Evolutionary conservation across 1,139 yeast genomes (phyloP), one percentile per base, ranked within the genome.

Genomic region (Meyerozyma sp.): DNA sequence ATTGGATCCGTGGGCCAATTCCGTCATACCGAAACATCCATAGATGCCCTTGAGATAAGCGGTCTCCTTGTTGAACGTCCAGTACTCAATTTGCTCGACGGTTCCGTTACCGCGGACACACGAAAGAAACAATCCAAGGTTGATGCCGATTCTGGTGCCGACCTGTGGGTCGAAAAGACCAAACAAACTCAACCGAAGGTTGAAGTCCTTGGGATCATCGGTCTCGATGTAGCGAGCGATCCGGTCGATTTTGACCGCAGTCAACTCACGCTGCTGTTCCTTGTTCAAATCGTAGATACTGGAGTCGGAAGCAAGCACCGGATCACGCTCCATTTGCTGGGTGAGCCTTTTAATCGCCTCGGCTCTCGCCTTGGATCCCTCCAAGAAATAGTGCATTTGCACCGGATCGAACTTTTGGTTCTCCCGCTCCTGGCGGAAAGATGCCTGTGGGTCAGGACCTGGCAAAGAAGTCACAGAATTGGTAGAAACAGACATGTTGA

Each of bases 11-110:
- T 72, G 77, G 34, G 75, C 77, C 58, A 72, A 62, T 55, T 72
- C 77, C 41, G 77, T 72, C 77, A 72, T 72, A 44, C 70, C 77
- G 52, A 72, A 72, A 59, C 77, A 72, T 43, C 77, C 77, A 52
- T 68, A 71, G 32, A 71, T 57, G 48, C 66, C 66, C 56, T 66
- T 69, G 37, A 70, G 48, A 43, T 58, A 57, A 8, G 59, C 63
- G 37, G 74, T 60, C 53, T 68, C 73, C 55, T 68, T 70, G 44
- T 50, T 54, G 51, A 62, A 55, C 46, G 68, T 60, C 77, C 77
- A 71, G 61, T 63, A 71, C 41, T 62, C 55, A 49, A 65, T 62
- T 55, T 71, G 36, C 21, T 10, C 46, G 26, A 52, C 46, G 43
- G 67, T 60, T 44, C 68, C 68, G 51, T 59, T 61, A 48, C 67